Evolutionary conservation across 352 stramenopile species (phyloP).

Genomic region (Pythium apleroticum): DNA sequence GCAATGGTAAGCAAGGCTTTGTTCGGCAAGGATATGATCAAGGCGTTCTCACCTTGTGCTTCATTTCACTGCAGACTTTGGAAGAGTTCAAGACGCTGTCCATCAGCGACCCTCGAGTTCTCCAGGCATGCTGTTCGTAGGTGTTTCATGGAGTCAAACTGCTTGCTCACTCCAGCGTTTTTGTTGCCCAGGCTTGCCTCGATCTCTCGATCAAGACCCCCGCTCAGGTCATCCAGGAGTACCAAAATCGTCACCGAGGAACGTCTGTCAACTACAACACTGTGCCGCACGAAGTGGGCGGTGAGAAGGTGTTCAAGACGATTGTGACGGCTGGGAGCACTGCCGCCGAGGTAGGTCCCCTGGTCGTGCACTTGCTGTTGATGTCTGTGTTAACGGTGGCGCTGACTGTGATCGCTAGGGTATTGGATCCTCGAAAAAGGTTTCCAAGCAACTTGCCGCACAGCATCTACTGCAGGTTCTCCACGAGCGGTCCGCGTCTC

Average conservation of each 20-base stretch:
- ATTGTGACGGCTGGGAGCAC: conserved; percentile 70
- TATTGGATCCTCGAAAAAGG: conserved; percentile 75
- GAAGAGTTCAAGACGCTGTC: conserved; percentile 70
- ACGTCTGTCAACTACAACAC: conserved; percentile 86
- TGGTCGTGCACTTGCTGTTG: neutral
- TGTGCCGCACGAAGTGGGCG: conserved; percentile 46
- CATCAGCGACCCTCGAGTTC: conserved; percentile 59
- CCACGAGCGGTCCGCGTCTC: conserved; percentile 46
- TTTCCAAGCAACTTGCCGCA: conserved; percentile 76
- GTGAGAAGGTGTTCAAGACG: conserved; percentile 76
- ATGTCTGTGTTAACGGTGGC: neutral
- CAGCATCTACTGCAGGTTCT: conserved; percentile 71
- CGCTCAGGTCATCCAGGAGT: conserved; percentile 84
- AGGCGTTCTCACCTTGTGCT: neutral
- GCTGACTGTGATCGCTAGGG: conserved; percentile 32
- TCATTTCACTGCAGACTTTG: conserved; percentile 32
- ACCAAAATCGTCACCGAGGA: conserved; percentile 77
- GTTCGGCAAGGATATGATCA: neutral
- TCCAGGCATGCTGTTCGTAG: conserved; percentile 39
- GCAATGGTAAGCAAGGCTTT: conserved; percentile 8
- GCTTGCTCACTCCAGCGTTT: neutral
- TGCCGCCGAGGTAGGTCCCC: conserved; percentile 64
- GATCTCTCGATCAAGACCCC: conserved; percentile 80
- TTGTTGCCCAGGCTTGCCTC: conserved; percentile 52
- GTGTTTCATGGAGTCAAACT: neutral